Conservation (phyloP, 2,329 filamentous ascomycete genomes). For the Botrytis fabae region DNA sequence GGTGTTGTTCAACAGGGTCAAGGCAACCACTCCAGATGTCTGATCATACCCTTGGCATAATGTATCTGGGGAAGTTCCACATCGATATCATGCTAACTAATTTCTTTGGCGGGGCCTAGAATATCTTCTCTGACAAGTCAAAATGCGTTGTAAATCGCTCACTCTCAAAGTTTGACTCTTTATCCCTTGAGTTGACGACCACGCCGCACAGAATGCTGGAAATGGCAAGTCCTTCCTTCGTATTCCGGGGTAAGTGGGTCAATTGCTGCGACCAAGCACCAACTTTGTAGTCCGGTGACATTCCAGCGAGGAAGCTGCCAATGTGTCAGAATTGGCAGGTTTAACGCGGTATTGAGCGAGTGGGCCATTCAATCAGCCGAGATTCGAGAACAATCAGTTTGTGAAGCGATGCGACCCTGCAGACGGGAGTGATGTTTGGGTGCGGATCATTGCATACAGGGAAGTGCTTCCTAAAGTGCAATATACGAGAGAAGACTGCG, state of each 20-base stretch:
- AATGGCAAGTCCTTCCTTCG: neutral
- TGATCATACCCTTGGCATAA: neutral
- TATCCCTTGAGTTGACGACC: neutral
- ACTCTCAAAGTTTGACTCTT: neutral
- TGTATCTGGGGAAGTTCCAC: neutral
- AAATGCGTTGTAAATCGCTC: neutral
- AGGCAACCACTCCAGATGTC: neutral
- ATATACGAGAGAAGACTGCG: neutral
- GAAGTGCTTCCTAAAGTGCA: neutral
- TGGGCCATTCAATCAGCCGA: neutral
- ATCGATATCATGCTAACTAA: neutral
- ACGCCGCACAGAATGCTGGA: neutral
- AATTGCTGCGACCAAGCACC: neutral
- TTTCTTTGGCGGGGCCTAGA: neutral
- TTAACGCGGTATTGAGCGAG: neutral
- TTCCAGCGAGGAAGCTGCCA: neutral
- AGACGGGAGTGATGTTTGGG: neutral
- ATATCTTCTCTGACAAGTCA: neutral
- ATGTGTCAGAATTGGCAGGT: neutral
- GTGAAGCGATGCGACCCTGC: neutral
- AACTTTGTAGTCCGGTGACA: neutral
- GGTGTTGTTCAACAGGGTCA: neutral
- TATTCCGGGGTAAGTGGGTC: neutral
- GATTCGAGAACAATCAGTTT: neutral
- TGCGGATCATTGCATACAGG: constrained; percentile 14